Base-by-base conservation (phyloP, 2,329 filamentous ascomycete genomes). In the Cladosporium cucumerinum region DNA sequence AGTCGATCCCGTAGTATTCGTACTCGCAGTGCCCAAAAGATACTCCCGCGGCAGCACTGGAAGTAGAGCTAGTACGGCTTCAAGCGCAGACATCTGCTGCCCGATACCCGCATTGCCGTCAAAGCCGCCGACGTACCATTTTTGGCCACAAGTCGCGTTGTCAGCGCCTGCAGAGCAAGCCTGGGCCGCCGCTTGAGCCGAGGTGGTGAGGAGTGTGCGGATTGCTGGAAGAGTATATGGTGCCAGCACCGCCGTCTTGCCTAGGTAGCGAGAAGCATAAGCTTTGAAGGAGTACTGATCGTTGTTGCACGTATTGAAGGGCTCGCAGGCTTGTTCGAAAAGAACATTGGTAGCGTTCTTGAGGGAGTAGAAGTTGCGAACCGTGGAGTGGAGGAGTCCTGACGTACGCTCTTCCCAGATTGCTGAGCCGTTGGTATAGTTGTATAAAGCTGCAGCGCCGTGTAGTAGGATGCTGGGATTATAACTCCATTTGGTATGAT, bases 221-320 rank as follows among this genome's bases (percentile, higher is more conserved):
- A 82, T 76, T 14, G 70, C 71, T 28, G 74, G 70, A 49, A 72
- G 73, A 34, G 80, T 79, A 62, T 76, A 78, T 3, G 81, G 81
- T 16, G 78, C 79, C 58, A 82, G 66, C 30, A 79, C 68, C 4
- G 79, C 76, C 7, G 79, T 76, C 66, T 82, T 81, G 18, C 76
- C 75, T 64, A 83, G 74, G 86, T 88, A 93, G 52, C 90, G 87
- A 28, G 86, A 78, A 28, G 92, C 80, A 75, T 91, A 92, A 12
- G 88, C 89, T 78, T 93, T 93, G 85, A 92, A 93, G 57, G 84
- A 87, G 71, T 84, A 84, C 78, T 92, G 89, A 75, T 93, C 89
- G 68, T 82, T 82, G 78, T 91, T 85, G 81, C 90, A 93, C 28
- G 80, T 81, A 63, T 79, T 77, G 65, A 76, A 76, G 8, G 71